Evolutionary conservation across 306 rosid genomes (phyloP), one percentile per base, ranked within the genome.

Genomic region (Cucurbita ficifolia): DNA sequence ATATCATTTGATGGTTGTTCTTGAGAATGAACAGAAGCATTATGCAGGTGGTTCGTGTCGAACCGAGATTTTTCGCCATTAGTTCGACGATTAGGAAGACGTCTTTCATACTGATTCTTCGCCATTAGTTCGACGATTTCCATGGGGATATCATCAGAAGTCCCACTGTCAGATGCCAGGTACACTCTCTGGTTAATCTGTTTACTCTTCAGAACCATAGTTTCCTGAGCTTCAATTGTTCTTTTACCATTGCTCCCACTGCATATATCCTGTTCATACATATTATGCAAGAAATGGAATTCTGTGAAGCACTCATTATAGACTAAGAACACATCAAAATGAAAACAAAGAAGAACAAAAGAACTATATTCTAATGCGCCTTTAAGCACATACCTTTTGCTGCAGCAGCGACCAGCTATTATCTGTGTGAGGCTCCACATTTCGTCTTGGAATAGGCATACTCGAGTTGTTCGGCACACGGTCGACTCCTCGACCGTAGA

Each of bases 121-220:
- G 97, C 97, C 96, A 95, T 79, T 71, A 91, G 89, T 82, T 95
- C 99, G 38, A 91, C 96, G 67, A 95, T 89, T 80, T 94, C 99
- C 97, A 88, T 91, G 29, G 96, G 97, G 60, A 91, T 88, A 77
- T 87, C 99, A 82, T 95, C 97, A 16, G 52, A 75, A 73, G 86
- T 71, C 68, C 89, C 96, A 22, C 79, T 78, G 72, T 91, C 91
- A 69, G 92, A 77, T 57, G 43, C 81, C 72, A 63, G 53, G 73
- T 82, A 87, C 50, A 75, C 49, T 72, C 79, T 79, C 68, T 79
- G 86, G 56, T 84, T 80, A 76, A 78, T 62, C 54, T 81, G 82
- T 73, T 77, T 85, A 74, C 86, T 76, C 74, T 50, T 68, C 68
- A 70, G 39, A 38, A 82, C 81, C 46, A 81, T 71, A 63, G 77